Evolutionary conservation across 495 filamentous ascomycete species (phyloP).

Genomic region (Aspergillus heteromorphus): DNA sequence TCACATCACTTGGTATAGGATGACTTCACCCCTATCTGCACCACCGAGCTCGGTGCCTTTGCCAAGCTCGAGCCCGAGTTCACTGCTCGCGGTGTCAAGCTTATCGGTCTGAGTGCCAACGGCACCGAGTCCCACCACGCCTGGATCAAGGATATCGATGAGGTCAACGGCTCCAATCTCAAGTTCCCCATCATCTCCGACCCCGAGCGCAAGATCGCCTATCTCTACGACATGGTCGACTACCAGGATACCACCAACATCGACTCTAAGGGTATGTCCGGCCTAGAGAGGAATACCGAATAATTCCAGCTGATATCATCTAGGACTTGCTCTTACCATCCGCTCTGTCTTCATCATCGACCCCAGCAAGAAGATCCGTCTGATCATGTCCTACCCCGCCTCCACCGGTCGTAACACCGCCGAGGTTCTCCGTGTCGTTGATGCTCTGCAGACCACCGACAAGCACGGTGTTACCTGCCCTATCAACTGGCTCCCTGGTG

Average conservation of each 20-base stretch:
- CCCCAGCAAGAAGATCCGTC: conserved; percentile 95
- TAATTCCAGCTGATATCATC: background rate
- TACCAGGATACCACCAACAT: conserved; percentile 81
- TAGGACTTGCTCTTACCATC: conserved; percentile 86
- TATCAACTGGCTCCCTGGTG: conserved; percentile 84
- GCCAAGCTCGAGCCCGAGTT: conserved; percentile 98
- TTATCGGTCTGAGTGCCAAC: conserved; percentile 74
- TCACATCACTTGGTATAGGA: conserved; percentile 16
- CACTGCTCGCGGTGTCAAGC: conserved; percentile 84
- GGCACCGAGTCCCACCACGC: conserved; percentile 50
- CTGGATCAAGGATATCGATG: conserved; percentile 97
- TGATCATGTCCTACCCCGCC: conserved; percentile 93
- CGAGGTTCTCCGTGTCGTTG: conserved; percentile 90
- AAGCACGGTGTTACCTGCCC: conserved; percentile 92
- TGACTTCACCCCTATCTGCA: conserved; percentile 92
- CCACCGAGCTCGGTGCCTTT: conserved; percentile 95
- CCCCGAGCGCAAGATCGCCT: conserved; percentile 89
- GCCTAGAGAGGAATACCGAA: background rate
- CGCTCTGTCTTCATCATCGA: conserved; percentile 99
- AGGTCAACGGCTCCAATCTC: conserved; percentile 76
- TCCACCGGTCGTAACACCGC: conserved; percentile 95
- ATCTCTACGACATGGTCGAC: conserved; percentile 94
- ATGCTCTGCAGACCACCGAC: conserved; percentile 95
- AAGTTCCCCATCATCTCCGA: conserved; percentile 96
- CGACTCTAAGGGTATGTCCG: conserved; percentile 67